A percentile compares a stretch with the other conserved stretches of the same genome.
These are phyloP conservation scores for Vinca minor DNA, from an alignment of 257 asterid genomes.

Conservation along the genomic window DNA sequence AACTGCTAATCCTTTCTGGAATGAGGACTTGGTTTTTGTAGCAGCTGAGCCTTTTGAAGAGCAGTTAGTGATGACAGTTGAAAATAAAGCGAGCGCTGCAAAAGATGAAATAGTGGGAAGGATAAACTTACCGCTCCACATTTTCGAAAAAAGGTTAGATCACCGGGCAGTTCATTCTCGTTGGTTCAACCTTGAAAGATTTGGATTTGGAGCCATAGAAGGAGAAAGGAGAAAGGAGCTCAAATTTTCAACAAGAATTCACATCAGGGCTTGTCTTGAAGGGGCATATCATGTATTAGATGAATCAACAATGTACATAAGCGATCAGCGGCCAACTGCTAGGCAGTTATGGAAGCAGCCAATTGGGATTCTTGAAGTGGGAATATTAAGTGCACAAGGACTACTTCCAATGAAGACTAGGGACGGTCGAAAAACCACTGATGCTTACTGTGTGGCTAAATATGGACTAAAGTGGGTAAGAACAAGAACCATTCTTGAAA, in stretches of 20 bases:
- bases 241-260: slow-evolving; percentile 55
- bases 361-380: slow-evolving; percentile 57
- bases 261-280: slow-evolving; percentile 62
- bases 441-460: slow-evolving; percentile 70
- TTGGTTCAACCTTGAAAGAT: slow-evolving; percentile 66
- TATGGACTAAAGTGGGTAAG: slow-evolving; percentile 78
- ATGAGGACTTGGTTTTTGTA: slow-evolving; percentile 60
- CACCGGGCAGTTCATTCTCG: slow-evolving; percentile 58
- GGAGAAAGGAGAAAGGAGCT: slow-evolving; percentile 47
- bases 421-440: slow-evolving; percentile 55
- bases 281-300: slow-evolving; percentile 79
- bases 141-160: slow-evolving; percentile 61
- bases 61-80: slow-evolving; percentile 47
- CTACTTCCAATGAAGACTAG: slow-evolving; percentile 78
- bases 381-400: slow-evolving; percentile 55
- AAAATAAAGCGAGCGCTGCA: slow-evolving; percentile 46
- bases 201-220: slow-evolving; percentile 36
- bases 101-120: slow-evolving; percentile 56
- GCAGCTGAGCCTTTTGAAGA: slow-evolving; percentile 80
- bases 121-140: slow-evolving; percentile 36
- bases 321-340: slow-evolving; percentile 70
- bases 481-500: slow-evolving; percentile 58
- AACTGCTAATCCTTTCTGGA: slow-evolving; percentile 66
- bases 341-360: slow-evolving; percentile 79
- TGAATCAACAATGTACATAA: slow-evolving; percentile 58